Conservation (phyloP, 179 eudicot genomes). For the Gypsophila paniculata region DNA sequence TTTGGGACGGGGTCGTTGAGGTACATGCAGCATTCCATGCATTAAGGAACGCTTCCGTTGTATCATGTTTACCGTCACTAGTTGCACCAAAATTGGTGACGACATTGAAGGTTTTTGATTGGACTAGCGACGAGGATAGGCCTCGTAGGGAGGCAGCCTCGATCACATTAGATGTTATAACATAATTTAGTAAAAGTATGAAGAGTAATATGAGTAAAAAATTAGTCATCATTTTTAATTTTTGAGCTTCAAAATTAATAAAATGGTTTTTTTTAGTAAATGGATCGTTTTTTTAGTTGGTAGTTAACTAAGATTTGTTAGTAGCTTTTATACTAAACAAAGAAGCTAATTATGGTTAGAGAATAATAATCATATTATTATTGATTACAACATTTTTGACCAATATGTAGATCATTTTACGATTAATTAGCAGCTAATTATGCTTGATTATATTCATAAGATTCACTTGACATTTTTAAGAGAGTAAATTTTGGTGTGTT, state of each 20-base stretch:
- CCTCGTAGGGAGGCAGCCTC: not conserved
- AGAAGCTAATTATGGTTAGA: not conserved
- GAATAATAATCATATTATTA: not conserved
- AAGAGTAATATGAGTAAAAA: not conserved
- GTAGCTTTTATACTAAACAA: not conserved
- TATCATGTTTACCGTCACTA: constrained; percentile 24
- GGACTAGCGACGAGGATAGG: not conserved
- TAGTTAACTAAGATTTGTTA: not conserved
- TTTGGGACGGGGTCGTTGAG: not conserved
- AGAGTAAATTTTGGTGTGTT: not conserved
- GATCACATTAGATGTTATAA: not conserved
- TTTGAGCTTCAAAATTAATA: not conserved
- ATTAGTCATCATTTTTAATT: not conserved
- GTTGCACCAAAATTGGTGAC: constrained; percentile 25
- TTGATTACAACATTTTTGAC: not conserved
- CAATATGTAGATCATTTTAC: too few relatives aligned
- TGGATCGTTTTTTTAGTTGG: not conserved
- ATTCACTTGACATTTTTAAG: not conserved
- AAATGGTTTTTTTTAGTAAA: too few relatives aligned
- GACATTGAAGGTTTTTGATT: constrained; percentile 17
- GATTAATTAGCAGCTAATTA: too few relatives aligned
- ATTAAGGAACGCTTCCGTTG: constrained; percentile 22
- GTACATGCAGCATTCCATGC: constrained; percentile 35
- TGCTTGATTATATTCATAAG: too few relatives aligned
- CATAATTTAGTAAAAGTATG: not conserved